Base-by-base conservation (phyloP, 768 basidiomycete species). In the Phlebiopsis gigantea region DNA sequence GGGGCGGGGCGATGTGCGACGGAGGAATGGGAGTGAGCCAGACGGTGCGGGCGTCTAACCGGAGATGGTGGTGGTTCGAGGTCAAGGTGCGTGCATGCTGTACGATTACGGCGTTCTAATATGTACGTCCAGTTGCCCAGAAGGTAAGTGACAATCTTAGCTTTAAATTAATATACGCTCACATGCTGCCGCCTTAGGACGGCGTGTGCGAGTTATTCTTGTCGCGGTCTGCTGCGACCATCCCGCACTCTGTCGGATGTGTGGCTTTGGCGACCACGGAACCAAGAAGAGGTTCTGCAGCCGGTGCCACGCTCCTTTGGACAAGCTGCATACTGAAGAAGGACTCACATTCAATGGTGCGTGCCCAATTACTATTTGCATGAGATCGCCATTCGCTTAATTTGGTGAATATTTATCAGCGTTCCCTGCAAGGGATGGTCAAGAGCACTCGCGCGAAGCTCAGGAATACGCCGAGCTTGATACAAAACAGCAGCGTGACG, bases 211-310 rank as follows among this genome's bases (percentile, higher is more conserved):
- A 5, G 42, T 54, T 28, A 54, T 59, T 8, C 30, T 77, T 2
- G 61, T 71, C 0, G 55, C 61, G 5, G 52, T 68, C 0, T 57
- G 74, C 1, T 73, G 71, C 46, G 75, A 79, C 53, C 65, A 77
- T 15, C 73, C 67, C 1, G 74, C 70, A 17, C 53, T 47, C 24
- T 46, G 56, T 43, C 58, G 42, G 46, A 55, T 61, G 24, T 61
- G 39, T 56, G 61, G 55, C 55, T 63, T 61, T 66, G 64, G 48
- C 19, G 49, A 43, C 46, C 62, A 52, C 63, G 60, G 42, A 19
- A 56, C 30, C 50, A 61, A 58, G 1, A 15, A 57, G 47, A 29
- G 30, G 54, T 60, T 60, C 57, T 56, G 65, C 61, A 34, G 45
- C 6, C 39, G 57, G 48, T 43, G 63, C 53, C 22, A 52, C 42